A percentile compares a stretch with the other conserved stretches of the same genome.
These are phyloP conservation scores for Chlorella sp. DNA, from an alignment of 139 green algal genomes.

Conservation along the genomic window DNA sequence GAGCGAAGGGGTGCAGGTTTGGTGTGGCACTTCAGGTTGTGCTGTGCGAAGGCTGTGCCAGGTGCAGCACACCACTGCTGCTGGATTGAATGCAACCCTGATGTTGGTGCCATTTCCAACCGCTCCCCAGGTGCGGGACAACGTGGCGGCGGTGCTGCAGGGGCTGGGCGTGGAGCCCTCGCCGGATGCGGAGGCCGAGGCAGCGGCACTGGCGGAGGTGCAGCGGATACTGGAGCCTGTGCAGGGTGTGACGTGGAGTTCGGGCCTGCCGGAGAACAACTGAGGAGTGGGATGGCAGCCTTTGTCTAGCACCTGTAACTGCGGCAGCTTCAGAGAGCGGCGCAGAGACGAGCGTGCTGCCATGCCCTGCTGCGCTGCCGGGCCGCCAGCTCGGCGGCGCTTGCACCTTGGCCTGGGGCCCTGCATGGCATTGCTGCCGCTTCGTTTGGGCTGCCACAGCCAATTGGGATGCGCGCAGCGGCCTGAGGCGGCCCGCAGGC, in stretches of 20 bases:
- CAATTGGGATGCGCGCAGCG: background rate
- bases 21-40: background rate
- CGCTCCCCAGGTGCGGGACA: constrained; percentile 62
- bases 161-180: constrained; percentile 56
- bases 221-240: constrained; percentile 69
- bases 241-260: constrained; percentile 76
- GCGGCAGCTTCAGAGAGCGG: no score
- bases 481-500: background rate
- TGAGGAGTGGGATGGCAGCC: constrained; percentile 25
- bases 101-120: no score
- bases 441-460: no score
- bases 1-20: background rate
- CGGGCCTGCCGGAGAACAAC: constrained; percentile 83
- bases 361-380: background rate
- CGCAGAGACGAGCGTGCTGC: no score
- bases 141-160: constrained; percentile 66
- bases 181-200: constrained; percentile 29
- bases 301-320: no score
- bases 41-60: no score
- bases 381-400: no score
- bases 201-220: constrained; percentile 59
- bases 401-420: no score
- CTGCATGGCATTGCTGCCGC: background rate
- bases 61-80: no score
- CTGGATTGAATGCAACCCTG: no score